Conservation (phyloP, 768 basidiomycete species). For the Sarcodon sp. region DNA sequence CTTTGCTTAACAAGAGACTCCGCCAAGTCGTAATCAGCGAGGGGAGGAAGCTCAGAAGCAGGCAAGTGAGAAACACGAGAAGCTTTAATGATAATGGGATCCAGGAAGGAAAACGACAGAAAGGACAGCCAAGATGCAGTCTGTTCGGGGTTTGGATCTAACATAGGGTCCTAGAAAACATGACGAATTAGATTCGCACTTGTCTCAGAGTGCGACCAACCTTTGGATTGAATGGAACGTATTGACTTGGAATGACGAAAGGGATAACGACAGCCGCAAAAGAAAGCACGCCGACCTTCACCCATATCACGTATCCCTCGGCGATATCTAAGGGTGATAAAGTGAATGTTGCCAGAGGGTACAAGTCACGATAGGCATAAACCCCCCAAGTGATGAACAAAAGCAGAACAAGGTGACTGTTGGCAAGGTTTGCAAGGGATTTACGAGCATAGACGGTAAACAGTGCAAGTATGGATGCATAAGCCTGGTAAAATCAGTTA, state of each 20-base stretch:
- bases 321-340: conserved; percentile 31
- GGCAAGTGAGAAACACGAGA: conserved; percentile 31
- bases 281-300: conserved; percentile 31
- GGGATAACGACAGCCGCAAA: conserved; percentile 37
- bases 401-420: conserved; percentile 33
- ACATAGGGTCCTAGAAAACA: conserved; percentile 10
- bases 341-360: conserved; percentile 44
- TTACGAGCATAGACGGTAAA: conserved; percentile 6
- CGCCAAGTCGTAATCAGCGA: conserved; percentile 33
- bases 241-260: conserved; percentile 39
- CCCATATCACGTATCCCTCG: conserved; percentile 41
- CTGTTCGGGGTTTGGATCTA: conserved; percentile 16
- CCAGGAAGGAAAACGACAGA: conserved; percentile 38
- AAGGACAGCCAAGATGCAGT: conserved; percentile 18
- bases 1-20: conserved; percentile 20
- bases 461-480: conserved; percentile 9
- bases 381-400: conserved; percentile 33
- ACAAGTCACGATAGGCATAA: conserved; percentile 46
- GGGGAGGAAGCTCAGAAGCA: conserved; percentile 27
- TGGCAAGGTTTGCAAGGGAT: conserved; percentile 8
- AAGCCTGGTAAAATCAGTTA: conserved; percentile 5
- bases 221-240: conserved; percentile 43
- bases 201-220: conserved; percentile 14
- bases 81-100: conserved; percentile 32
- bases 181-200: not conserved